Evolutionary conservation across 2,329 filamentous ascomycete genomes (phyloP).

Genomic region (Periconia digitata): DNA sequence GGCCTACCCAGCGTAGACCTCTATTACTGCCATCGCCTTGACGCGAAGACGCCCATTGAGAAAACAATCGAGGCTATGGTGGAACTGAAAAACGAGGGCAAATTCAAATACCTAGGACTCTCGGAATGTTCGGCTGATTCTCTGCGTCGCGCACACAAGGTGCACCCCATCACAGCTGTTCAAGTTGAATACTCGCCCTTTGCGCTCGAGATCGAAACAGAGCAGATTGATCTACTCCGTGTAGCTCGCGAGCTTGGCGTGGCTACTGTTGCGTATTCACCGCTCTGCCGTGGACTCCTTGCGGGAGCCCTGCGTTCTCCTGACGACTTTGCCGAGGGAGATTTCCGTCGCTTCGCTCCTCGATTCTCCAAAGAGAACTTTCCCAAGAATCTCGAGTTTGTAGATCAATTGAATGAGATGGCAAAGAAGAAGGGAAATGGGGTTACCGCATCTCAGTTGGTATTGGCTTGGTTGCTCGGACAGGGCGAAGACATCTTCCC

Average conservation of each 20-base stretch:
- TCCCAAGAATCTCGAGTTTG: constrained; percentile 39
- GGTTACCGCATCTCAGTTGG: constrained; percentile 59
- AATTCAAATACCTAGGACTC: constrained; percentile 52
- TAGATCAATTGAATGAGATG: constrained; percentile 30
- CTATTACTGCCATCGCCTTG: constrained; percentile 49
- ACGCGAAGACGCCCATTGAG: constrained; percentile 49
- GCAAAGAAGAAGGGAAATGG: constrained; percentile 51
- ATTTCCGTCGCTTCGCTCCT: constrained; percentile 34
- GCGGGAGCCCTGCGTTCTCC: constrained; percentile 34
- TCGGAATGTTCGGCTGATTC: constrained; percentile 49
- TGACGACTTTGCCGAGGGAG: constrained; percentile 48
- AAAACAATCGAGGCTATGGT: constrained; percentile 54
- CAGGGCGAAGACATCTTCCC: constrained; percentile 57
- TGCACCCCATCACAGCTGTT: constrained; percentile 52
- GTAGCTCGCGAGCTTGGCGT: constrained; percentile 50
- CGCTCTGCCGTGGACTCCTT: constrained; percentile 40
- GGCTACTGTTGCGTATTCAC: constrained; percentile 43
- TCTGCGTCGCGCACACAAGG: constrained; percentile 51
- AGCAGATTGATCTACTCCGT: constrained; percentile 37
- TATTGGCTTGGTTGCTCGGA: constrained; percentile 45
- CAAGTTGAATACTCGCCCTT: constrained; percentile 58
- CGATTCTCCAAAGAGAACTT: constrained; percentile 48
- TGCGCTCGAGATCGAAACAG: constrained; percentile 49
- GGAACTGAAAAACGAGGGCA: constrained; percentile 59
- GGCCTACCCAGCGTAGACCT: constrained; percentile 49